Base-by-base conservation (phyloP, 345 rosid species). In the Corchorus capsularis region DNA sequence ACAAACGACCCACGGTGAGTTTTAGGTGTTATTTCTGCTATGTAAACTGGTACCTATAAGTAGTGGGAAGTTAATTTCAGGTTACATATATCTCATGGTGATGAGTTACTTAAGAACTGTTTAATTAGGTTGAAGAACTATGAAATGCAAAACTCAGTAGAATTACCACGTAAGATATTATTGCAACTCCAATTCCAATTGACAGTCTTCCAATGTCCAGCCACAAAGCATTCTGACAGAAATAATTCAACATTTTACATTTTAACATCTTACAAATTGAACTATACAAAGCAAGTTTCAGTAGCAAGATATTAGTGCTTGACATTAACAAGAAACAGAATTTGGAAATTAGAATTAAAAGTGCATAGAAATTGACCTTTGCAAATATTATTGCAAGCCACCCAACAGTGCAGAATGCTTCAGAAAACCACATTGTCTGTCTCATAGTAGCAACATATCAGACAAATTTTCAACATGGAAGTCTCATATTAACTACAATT, bases 401-500 rank as follows among this genome's bases (percentile, higher is more conserved):
- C 14, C 97, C 93, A 2, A 72, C 10, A 56, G 74, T 27, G 77
- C 81, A 76, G 22, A 86, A 77, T 17, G 82, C 63, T 47, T 83
- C 80, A 2, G 89, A 75, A 1, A 85, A 53, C 86, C 86, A 80
- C 85, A 92, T 90, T 66, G 92, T 82, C 97, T 89, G 82, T 41
- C 37, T 61, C 41, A 55, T 5, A 45, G 37, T 19, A n/a, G 15
- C 22, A 39, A 6, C n/a, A 11, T 2, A 41, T 41, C n/a, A 43
- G 13, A 59, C 43, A 39, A 39, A 1, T 39, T 3, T 39, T 4
- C 43, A 39, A 3, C 27, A 0, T 27, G 27, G 17, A n/a, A 65
- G 19, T 11, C 70, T 19, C 45, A 5, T 4, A 63, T 13, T 43
- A 39, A 39, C 8, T 63, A 39, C 6, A 63, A 37, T 1, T 63